Conservation (phyloP, 2,329 filamentous ascomycete species). For the Trichoderma sp. region DNA sequence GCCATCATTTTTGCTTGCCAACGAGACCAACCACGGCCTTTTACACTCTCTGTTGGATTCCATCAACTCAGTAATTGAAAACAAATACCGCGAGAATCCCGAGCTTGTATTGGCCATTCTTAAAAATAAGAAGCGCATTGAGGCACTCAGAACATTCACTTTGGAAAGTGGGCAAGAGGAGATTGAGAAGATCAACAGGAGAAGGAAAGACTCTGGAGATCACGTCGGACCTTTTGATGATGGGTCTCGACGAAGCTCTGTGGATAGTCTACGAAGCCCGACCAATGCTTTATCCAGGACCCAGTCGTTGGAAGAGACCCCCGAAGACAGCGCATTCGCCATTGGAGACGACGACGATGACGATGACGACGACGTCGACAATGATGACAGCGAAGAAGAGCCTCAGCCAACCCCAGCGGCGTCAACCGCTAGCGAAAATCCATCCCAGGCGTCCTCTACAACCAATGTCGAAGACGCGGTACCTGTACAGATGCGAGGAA, state of each 20-base stretch:
- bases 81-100: conserved; percentile 80
- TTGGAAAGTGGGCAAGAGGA: conserved; percentile 91
- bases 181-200: conserved; percentile 75
- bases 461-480: conserved; percentile 73
- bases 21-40: conserved; percentile 84
- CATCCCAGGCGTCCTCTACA: conserved; percentile 68
- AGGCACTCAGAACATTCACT: conserved; percentile 83
- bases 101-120: conserved; percentile 79
- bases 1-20: conserved; percentile 86
- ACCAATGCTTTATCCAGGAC: conserved; percentile 35
- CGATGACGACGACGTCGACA: conserved; percentile 46
- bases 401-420: conserved; percentile 59
- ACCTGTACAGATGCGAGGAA: conserved; percentile 79
- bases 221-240: conserved; percentile 53
- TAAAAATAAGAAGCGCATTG: conserved; percentile 78
- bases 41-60: conserved; percentile 83
- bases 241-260: conserved; percentile 60
- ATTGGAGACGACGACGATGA: conserved; percentile 90
- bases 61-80: conserved; percentile 86
- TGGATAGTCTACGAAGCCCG: conserved; percentile 68
- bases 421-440: conserved; percentile 64
- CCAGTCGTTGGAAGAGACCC: conserved; percentile 37
- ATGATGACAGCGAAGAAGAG: conserved; percentile 57
- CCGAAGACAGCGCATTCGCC: conserved; percentile 76
- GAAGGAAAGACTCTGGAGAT: conserved; percentile 63